Percentiles rank a stretch among this genome's conserved stretches.
Conservation (phyloP, 2,329 filamentous ascomycete genomes). For the Monosporascus sp. region DNA sequence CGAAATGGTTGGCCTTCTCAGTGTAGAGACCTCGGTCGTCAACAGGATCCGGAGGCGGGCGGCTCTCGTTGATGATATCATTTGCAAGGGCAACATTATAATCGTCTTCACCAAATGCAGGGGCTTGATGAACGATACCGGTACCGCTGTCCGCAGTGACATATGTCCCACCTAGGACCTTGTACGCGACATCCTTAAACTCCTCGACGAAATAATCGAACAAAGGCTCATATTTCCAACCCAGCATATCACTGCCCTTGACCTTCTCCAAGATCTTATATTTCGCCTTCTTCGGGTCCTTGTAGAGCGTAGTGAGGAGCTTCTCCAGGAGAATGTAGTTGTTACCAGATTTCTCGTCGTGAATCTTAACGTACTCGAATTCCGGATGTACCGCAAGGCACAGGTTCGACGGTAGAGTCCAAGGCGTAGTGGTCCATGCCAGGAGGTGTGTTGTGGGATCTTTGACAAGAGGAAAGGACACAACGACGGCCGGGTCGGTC, state of each 20-base stretch:
- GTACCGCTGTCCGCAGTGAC: conserved; percentile 88
- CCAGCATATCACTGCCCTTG: conserved; percentile 77
- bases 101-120: conserved; percentile 94
- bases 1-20: conserved; percentile 70
- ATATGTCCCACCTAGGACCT: conserved; percentile 75
- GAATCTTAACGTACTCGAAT: conserved; percentile 82
- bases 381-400: conserved; percentile 73
- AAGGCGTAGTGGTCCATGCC: conserved; percentile 84
- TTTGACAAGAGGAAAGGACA: conserved; percentile 77
- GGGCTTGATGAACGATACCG: conserved; percentile 89
- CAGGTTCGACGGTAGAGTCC: conserved; percentile 80
- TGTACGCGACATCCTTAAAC: conserved; percentile 80
- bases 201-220: conserved; percentile 88
- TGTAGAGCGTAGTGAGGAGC: conserved; percentile 77
- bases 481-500: conserved; percentile 83
- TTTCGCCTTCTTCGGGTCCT: conserved; percentile 92
- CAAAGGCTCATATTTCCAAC: conserved; percentile 82
- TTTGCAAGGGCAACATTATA: conserved; percentile 74
- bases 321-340: conserved; percentile 82
- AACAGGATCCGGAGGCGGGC: conserved; percentile 85
- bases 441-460: conserved; percentile 71
- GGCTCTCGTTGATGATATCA: conserved; percentile 71
- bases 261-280: conserved; percentile 76
- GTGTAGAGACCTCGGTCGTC: conserved; percentile 79
- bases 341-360: conserved; percentile 75